A percentile compares a stretch with the other conserved stretches of the same genome.
These are phyloP conservation scores for Pisolithus tinctorius DNA, from an alignment of 768 basidiomycete species.

Conservation along the genomic window DNA sequence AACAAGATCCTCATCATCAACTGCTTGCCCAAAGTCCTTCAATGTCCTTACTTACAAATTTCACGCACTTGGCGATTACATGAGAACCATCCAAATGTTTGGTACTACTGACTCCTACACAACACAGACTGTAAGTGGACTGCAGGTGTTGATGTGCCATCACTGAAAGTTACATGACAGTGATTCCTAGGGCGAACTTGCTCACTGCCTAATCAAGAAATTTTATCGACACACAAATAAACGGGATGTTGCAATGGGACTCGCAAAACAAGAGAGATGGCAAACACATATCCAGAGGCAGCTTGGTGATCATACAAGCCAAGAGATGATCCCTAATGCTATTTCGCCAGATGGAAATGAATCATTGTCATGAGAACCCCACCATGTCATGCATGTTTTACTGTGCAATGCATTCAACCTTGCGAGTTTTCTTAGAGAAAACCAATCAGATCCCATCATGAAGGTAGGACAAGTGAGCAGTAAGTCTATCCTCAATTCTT, in stretches of 20 bases:
- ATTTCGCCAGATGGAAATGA: no score
- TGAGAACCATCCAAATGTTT: background rate
- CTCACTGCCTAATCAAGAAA: constrained; percentile 31
- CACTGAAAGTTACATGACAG: background rate
- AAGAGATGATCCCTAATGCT: background rate
- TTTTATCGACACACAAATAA: constrained; percentile 34
- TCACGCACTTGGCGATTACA: constrained; percentile 26
- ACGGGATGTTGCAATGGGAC: constrained; percentile 20
- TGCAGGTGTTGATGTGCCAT: background rate
- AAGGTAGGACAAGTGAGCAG: constrained; percentile 3
- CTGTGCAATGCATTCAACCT: background rate
- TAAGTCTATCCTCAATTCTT: background rate
- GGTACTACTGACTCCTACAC: constrained; percentile 6
- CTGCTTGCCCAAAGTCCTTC: constrained; percentile 5
- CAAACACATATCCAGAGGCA: constrained; percentile 8
- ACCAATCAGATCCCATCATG: constrained; percentile 1
- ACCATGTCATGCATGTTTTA: constrained; percentile 1
- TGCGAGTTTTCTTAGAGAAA: background rate
- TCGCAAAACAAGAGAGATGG: constrained; percentile 19
- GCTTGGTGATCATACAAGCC: background rate
- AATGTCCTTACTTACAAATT: constrained; percentile 25
- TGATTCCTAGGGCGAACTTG: constrained; percentile 28
- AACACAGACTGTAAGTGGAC: constrained; percentile 1
- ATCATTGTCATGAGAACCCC: background rate
- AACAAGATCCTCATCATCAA: background rate